Evolutionary conservation across 129 eudicot species (phyloP).

Genomic region (Erigeron canadensis): DNA sequence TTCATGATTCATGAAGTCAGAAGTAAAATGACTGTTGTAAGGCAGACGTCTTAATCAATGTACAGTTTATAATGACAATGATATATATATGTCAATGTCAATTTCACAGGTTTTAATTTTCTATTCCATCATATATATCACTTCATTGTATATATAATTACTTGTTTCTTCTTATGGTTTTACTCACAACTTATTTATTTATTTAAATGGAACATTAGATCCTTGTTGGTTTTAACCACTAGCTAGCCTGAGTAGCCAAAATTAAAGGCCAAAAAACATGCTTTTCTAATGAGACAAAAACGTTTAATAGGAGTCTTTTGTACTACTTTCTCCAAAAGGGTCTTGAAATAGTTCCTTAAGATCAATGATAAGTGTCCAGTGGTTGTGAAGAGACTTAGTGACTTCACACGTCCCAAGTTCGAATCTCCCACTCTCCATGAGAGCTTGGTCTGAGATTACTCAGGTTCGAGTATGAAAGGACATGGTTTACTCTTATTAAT

Average conservation of each 20-base stretch:
- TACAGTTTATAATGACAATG: constrained; percentile 36
- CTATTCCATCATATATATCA: not conserved
- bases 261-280: not conserved
- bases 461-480: too few relatives aligned
- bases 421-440: too few relatives aligned
- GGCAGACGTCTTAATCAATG: constrained; percentile 30
- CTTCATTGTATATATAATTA: constrained; percentile 15
- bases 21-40: constrained; percentile 29
- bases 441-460: too few relatives aligned
- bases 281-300: not conserved
- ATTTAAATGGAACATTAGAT: not conserved
- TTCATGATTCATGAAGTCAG: constrained; percentile 20
- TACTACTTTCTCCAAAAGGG: not conserved
- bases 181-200: constrained; percentile 13
- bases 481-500: too few relatives aligned
- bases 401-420: too few relatives aligned
- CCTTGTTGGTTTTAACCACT: not conserved
- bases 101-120: constrained; percentile 4
- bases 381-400: too few relatives aligned
- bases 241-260: not conserved
- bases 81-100: constrained; percentile 25
- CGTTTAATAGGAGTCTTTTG: not conserved
- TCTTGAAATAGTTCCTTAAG: not conserved
- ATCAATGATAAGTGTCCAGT: too few relatives aligned
- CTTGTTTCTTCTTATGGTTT: constrained; percentile 16